Percentiles rank a stretch among this genome's conserved stretches.
Conservation (phyloP, 345 rosid genomes). For the Euphorbia peplus region DNA sequence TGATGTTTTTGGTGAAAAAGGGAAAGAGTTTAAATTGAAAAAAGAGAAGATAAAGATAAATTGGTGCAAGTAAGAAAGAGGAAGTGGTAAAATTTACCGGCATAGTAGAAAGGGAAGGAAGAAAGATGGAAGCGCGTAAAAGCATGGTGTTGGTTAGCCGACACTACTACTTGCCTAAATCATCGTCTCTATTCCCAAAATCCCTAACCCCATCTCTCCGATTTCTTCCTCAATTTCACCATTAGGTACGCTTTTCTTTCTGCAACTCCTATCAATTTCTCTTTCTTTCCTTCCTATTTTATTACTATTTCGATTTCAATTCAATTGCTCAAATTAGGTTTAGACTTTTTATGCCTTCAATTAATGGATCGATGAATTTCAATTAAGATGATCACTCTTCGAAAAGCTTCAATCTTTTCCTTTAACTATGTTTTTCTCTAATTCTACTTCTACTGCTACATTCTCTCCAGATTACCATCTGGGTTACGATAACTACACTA, state of each 20-base stretch:
- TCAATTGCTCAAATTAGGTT: no score
- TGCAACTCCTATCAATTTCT: no score
- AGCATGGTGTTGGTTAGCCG: neutral
- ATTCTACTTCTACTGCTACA: neutral
- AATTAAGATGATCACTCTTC: neutral
- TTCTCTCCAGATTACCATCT: neutral
- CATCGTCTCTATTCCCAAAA: neutral
- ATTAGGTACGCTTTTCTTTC: neutral
- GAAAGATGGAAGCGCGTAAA: neutral
- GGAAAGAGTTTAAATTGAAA: no score
- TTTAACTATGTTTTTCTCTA: neutral
- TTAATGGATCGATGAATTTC: neutral
- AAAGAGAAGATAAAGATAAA: no score
- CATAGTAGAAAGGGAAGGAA: neutral
- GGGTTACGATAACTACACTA: no score
- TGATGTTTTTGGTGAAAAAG: no score
- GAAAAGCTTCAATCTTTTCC: neutral
- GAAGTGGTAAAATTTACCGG: neutral
- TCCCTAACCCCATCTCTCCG: neutral
- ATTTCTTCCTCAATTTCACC: neutral
- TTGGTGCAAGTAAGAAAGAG: neutral
- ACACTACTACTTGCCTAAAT: no score
- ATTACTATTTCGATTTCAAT: no score
- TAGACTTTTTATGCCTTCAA: no score
- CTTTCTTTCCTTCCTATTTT: no score